Percentiles rank a stretch among this genome's conserved stretches.
Evolutionary conservation across 352 stramenopile genomes (phyloP).

Genomic region (Globisporangium parvum): DNA sequence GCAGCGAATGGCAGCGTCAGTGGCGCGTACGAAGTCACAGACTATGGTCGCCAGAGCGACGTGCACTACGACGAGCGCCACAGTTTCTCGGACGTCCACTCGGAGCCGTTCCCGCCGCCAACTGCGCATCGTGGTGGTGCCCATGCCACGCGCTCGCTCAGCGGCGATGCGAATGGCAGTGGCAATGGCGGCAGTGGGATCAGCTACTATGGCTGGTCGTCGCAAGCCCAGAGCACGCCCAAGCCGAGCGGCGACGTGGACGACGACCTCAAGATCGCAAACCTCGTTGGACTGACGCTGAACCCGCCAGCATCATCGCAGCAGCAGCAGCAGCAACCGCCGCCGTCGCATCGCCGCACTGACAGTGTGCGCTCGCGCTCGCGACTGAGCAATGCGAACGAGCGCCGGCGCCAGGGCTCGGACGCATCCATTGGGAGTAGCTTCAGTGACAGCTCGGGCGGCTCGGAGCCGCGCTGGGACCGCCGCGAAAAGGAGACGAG

Average conservation of each 20-base stretch:
- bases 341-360: not conserved
- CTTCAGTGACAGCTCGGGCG: constrained; percentile 25
- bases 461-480: constrained; percentile 12
- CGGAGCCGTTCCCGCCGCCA: not conserved
- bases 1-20: not conserved
- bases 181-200: constrained; percentile 15
- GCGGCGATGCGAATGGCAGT: not conserved
- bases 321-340: too few species aligned
- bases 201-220: constrained; percentile 52
- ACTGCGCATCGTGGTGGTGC: not conserved
- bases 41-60: constrained; percentile 13
- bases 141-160: constrained; percentile 7
- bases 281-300: constrained; percentile 15
- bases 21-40: constrained; percentile 28
- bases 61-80: constrained; percentile 12
- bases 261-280: constrained; percentile 23
- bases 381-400: constrained; percentile 10
- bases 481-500: constrained; percentile 8
- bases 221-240: constrained; percentile 32
- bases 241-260: constrained; percentile 20
- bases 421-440: constrained; percentile 29
- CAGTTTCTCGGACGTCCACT: constrained; percentile 22
- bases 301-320: not conserved
- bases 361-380: constrained; percentile 3
- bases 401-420: constrained; percentile 39